These are phyloP conservation scores for Haberlea rhodopensis DNA, from an alignment of 257 asterid genomes.

Conservation along the genomic window DNA sequence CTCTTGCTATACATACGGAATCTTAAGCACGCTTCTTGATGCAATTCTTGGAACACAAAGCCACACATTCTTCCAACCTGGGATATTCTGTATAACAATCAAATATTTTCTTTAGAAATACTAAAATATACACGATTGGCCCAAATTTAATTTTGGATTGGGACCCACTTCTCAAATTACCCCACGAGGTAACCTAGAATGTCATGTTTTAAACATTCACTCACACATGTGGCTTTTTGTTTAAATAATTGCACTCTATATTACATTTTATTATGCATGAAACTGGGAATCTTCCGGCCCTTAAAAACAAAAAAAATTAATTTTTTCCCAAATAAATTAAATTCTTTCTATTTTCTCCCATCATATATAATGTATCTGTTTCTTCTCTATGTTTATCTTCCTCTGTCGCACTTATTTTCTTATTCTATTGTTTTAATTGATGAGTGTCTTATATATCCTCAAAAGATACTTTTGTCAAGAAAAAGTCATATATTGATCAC, in stretches of 20 bases:
- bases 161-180: too few relatives aligned
- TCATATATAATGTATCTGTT: not conserved
- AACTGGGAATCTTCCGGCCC: not conserved
- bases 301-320: not conserved
- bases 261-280: conserved; percentile 3
- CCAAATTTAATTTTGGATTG: not conserved
- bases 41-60: conserved; percentile 4
- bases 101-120: too few relatives aligned
- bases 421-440: too few relatives aligned
- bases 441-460: too few relatives aligned
- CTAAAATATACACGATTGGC: not conserved
- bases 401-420: too few relatives aligned
- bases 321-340: not conserved
- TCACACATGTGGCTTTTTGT: not conserved
- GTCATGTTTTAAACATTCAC: conserved; percentile 16
- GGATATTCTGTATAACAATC: not conserved
- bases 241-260: not conserved
- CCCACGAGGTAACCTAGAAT: too few relatives aligned
- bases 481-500: too few relatives aligned
- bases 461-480: too few relatives aligned
- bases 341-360: not conserved
- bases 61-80: not conserved
- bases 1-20: not conserved
- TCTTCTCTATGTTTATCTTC: not conserved
- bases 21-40: not conserved